Percentiles rank a stretch among this genome's conserved stretches.
These are phyloP conservation scores for Nitzschia sp. DNA, from an alignment of 108 stramenopile species.

Conservation along the genomic window DNA sequence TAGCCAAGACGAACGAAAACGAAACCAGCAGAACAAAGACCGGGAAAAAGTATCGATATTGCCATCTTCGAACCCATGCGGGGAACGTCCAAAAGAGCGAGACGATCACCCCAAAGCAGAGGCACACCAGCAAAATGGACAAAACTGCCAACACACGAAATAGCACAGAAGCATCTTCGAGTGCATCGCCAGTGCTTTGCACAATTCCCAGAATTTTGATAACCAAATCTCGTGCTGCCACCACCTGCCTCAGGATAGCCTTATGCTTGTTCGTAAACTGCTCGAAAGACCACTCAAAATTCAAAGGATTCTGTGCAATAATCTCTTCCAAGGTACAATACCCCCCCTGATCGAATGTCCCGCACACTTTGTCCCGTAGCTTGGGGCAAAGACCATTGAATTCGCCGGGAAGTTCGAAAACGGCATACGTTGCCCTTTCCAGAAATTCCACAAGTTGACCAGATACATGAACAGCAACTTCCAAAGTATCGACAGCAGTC, in stretches of 20 bases:
- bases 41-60: not conserved
- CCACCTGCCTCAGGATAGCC: not conserved
- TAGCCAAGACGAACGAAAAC: not conserved
- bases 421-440: not conserved
- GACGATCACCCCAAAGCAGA: not conserved
- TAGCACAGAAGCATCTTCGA: not conserved
- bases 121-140: not conserved
- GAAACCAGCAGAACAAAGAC: not conserved
- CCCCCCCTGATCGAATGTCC: too few relatives aligned
- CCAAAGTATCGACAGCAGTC: not conserved
- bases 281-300: too few relatives aligned
- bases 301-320: too few relatives aligned
- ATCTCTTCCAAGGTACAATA: too few relatives aligned
- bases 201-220: not conserved
- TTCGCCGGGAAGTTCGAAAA: not conserved
- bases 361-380: too few relatives aligned
- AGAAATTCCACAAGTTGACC: not conserved
- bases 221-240: not conserved
- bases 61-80: not conserved
- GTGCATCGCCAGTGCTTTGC: not conserved
- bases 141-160: not conserved
- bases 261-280: not conserved
- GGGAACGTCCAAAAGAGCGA: not conserved
- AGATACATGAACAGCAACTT: not conserved
- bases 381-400: not conserved